Evolutionary conservation across 2,329 filamentous ascomycete species (phyloP).

Genomic region (Botrytis tulipae): DNA sequence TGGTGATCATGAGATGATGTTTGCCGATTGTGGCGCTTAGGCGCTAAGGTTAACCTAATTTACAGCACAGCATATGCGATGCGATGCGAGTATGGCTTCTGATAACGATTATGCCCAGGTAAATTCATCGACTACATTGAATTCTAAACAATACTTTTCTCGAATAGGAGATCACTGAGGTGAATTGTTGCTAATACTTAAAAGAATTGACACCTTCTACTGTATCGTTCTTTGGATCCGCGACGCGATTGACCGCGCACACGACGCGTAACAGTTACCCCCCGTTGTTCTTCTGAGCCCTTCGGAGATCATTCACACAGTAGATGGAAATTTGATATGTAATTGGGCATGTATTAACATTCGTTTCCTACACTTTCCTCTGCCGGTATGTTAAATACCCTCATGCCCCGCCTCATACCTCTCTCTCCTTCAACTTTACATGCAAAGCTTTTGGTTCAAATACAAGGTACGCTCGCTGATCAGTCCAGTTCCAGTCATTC

Average conservation of each 20-base stretch:
- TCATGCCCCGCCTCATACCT: background rate
- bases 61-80: background rate
- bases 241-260: background rate
- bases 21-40: background rate
- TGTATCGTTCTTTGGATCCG: background rate
- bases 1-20: background rate
- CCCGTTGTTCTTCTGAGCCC: background rate
- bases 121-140: background rate
- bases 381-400: background rate
- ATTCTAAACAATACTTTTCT: background rate
- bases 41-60: background rate
- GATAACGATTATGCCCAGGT: background rate
- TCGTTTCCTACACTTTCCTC: too few relatives aligned
- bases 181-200: background rate
- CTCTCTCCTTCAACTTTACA: background rate
- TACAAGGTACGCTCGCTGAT: slow-evolving; percentile 11
- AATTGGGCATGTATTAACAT: background rate
- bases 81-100: background rate
- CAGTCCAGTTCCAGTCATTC: background rate
- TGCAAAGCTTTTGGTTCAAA: slow-evolving; percentile 13
- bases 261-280: background rate
- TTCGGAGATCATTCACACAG: too few relatives aligned
- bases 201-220: background rate
- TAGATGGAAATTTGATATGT: background rate
- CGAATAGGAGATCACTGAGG: background rate